Conservation (phyloP, 805 yeast genomes). For the Yarrowia alimentaria region DNA sequence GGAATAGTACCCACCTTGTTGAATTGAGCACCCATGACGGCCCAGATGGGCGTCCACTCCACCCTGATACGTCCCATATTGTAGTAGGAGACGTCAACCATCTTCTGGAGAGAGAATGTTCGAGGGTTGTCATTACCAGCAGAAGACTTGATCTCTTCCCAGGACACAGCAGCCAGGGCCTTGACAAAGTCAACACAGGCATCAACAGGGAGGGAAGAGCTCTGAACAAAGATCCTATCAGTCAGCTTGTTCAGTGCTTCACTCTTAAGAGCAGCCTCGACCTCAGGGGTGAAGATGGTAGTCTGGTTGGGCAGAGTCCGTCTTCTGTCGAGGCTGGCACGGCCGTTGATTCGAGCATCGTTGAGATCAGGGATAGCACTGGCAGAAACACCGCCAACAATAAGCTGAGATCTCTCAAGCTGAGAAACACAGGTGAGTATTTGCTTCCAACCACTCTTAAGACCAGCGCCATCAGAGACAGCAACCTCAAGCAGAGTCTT, state of each 20-base stretch:
- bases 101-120: slow-evolving; percentile 87
- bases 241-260: slow-evolving; percentile 50
- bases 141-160: slow-evolving; percentile 87
- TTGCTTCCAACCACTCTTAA: slow-evolving; percentile 80
- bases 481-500: slow-evolving; percentile 72
- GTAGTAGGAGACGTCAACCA: slow-evolving; percentile 96
- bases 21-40: slow-evolving; percentile 86
- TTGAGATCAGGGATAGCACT: slow-evolving; percentile 82
- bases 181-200: slow-evolving; percentile 85
- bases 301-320: slow-evolving; percentile 29
- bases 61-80: slow-evolving; percentile 94
- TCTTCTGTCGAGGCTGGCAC: slow-evolving; percentile 14
- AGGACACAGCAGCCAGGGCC: slow-evolving; percentile 81
- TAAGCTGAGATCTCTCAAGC: slow-evolving; percentile 82
- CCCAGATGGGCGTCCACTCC: slow-evolving; percentile 96
- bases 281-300: slow-evolving; percentile 33
- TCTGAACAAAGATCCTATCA: slow-evolving; percentile 83
- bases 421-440: slow-evolving; percentile 81
- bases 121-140: slow-evolving; percentile 81
- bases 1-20: slow-evolving; percentile 78
- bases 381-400: slow-evolving; percentile 84
- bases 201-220: slow-evolving; percentile 72
- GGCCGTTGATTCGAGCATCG: slow-evolving; percentile 54
- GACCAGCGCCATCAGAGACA: slow-evolving; percentile 69
- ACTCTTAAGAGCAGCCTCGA: slow-evolving; percentile 39